phyloP scores from a whole-genome alignment of 495 filamentous ascomycete species.

The Penicillium waksmanii region DNA sequence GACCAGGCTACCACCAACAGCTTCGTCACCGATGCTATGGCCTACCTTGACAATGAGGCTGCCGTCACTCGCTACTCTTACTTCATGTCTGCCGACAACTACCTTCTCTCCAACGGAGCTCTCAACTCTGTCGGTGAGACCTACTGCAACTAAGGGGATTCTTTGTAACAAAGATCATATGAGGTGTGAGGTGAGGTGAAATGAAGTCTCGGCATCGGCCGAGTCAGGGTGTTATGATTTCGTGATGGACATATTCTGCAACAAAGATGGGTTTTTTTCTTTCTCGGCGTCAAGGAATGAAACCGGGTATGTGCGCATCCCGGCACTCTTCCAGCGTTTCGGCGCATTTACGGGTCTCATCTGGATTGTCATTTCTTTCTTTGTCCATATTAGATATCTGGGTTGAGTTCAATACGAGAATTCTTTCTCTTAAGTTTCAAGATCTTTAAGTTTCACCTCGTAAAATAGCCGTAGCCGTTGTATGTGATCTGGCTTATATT shows the following conservation, averaged over 20 bases:
- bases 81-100: conserved; percentile 64
- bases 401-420: conserved; percentile 1
- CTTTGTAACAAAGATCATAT: neutral
- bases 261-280: conserved; percentile 3
- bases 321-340: conserved; percentile 1
- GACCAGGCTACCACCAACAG: conserved; percentile 45
- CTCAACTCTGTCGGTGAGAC: conserved; percentile 32
- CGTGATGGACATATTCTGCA: conserved; percentile 1
- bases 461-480: neutral
- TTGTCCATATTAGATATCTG: conserved; percentile 3
- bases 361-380: conserved; percentile 4
- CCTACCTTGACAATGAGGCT: conserved; percentile 67
- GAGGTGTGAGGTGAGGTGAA: neutral
- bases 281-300: conserved; percentile 3
- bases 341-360: conserved; percentile 9
- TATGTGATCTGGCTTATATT: neutral
- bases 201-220: neutral
- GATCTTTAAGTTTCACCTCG: neutral
- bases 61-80: conserved; percentile 77
- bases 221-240: neutral
- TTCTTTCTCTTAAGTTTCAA: neutral
- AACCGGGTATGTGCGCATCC: neutral
- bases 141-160: conserved; percentile 18
- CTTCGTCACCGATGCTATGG: conserved; percentile 61
- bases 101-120: conserved; percentile 30